Conservation (phyloP, 2,329 filamentous ascomycete species). For the Aureobasidium pullulans region DNA sequence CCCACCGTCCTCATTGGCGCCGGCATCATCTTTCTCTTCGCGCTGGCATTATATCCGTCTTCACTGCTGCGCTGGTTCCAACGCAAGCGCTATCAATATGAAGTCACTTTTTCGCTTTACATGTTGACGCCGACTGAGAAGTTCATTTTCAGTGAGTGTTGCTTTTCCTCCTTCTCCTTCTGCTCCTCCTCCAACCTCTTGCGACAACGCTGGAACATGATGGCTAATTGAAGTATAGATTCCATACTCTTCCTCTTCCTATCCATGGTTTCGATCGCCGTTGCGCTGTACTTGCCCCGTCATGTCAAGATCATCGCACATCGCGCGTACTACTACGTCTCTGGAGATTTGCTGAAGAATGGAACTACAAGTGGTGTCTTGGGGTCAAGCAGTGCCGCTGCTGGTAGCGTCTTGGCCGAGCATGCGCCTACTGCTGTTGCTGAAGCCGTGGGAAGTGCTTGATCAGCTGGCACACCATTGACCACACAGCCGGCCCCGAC, state of each 20-base stretch:
- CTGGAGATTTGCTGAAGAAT: constrained; percentile 52
- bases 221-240: too few species aligned
- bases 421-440: background rate
- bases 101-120: constrained; percentile 93
- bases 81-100: constrained; percentile 95
- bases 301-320: constrained; percentile 76
- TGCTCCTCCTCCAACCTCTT: background rate
- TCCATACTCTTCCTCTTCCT: constrained; percentile 85
- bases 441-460: background rate
- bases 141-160: constrained; percentile 85
- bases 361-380: background rate
- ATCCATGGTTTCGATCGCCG: constrained; percentile 77
- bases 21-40: constrained; percentile 47
- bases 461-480: background rate
- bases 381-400: background rate
- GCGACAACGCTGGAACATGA: too few species aligned
- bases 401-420: too few species aligned
- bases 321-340: constrained; percentile 91
- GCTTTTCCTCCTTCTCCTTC: background rate
- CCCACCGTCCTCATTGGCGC: constrained; percentile 60
- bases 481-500: too few species aligned
- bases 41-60: constrained; percentile 40
- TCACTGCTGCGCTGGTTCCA: constrained; percentile 74
- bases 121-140: constrained; percentile 97
- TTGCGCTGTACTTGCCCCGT: constrained; percentile 86